These are phyloP conservation scores for Solanum medicagineum DNA, from an alignment of 257 asterid species.

Conservation along the genomic window DNA sequence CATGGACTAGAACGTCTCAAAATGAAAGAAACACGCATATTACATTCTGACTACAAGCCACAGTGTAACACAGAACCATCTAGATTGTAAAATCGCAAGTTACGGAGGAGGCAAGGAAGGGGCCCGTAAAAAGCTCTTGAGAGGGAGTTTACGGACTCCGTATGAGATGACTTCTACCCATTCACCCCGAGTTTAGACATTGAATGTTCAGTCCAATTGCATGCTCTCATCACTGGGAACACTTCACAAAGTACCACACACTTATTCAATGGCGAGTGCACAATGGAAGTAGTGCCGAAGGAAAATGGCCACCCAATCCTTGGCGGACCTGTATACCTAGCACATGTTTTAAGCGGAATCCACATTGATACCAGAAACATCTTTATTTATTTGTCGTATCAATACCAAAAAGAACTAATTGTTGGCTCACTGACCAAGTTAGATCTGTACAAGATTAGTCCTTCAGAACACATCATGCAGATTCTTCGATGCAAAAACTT, in stretches of 20 bases:
- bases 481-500: constrained; percentile 13
- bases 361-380: background rate
- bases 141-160: too few species aligned
- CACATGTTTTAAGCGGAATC: background rate
- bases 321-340: too few species aligned
- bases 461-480: background rate
- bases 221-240: background rate
- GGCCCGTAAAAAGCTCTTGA: too few species aligned
- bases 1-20: background rate
- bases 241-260: background rate
- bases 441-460: background rate
- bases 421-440: background rate
- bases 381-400: background rate
- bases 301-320: background rate
- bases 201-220: background rate
- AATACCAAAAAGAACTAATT: background rate
- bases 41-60: background rate
- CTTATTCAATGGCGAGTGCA: background rate
- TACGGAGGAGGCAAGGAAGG: background rate
- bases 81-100: background rate
- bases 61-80: background rate
- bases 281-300: too few species aligned
- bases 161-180: background rate
- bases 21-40: background rate
- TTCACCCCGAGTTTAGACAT: too few species aligned